phyloP scores from a whole-genome alignment of 2,329 filamentous ascomycete genomes.

The Trichoderma citrinoviride region DNA sequence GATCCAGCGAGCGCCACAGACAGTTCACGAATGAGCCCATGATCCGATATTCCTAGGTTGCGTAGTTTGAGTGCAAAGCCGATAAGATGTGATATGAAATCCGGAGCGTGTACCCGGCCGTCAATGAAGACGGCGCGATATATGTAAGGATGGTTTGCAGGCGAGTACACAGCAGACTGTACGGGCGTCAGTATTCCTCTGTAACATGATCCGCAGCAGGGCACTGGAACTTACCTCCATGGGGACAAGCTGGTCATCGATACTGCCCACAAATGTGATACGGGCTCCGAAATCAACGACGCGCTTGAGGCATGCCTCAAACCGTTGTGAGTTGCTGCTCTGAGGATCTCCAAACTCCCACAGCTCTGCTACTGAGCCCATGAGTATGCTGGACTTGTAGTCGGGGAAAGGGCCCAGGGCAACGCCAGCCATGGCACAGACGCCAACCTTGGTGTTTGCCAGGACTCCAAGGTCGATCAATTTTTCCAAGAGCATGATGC shows the following conservation, averaged over 20 bases:
- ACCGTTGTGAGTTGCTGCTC: slow-evolving; percentile 78
- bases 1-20: slow-evolving; percentile 85
- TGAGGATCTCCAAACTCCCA: slow-evolving; percentile 88
- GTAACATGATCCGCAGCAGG: not conserved
- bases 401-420: slow-evolving; percentile 90
- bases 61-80: slow-evolving; percentile 91
- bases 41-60: slow-evolving; percentile 88
- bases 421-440: slow-evolving; percentile 89
- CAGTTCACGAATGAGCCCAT: slow-evolving; percentile 87
- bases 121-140: slow-evolving; percentile 96
- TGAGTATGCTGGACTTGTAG: slow-evolving; percentile 85
- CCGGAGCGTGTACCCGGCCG: slow-evolving; percentile 83
- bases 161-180: slow-evolving; percentile 82
- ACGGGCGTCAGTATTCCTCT: slow-evolving; percentile 24
- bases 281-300: slow-evolving; percentile 76
- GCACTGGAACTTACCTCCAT: slow-evolving; percentile 63
- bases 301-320: slow-evolving; percentile 70
- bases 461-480: slow-evolving; percentile 87
- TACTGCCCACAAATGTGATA: slow-evolving; percentile 86
- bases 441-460: slow-evolving; percentile 70
- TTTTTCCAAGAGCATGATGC: slow-evolving; percentile 88
- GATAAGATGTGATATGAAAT: slow-evolving; percentile 90
- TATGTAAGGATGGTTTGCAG: slow-evolving; percentile 85
- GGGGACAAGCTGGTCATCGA: slow-evolving; percentile 94
- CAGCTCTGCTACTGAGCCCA: slow-evolving; percentile 86